Evolutionary conservation across 106 monocot genomes (phyloP), one percentile per base, ranked within the genome.

Genomic region (Xerophyta viscosa): DNA sequence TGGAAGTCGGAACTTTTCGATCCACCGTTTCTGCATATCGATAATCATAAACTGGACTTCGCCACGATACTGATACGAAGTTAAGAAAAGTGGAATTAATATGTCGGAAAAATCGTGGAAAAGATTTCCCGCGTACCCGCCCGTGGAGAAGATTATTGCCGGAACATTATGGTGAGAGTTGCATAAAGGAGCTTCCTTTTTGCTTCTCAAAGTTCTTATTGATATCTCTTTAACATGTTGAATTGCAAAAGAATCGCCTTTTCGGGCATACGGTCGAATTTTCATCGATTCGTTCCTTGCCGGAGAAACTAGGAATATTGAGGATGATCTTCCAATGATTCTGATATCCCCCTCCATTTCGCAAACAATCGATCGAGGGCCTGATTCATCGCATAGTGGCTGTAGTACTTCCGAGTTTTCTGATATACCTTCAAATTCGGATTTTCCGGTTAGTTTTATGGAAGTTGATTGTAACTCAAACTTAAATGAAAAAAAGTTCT

Each of bases 71-170:
- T 31, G 37, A 19, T 27, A 43, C 5, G 76, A 50, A n/a, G 76
- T 70, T 14, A 65, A 25, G 41, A 64, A 76, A 17, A 76, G 63
- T 6, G 69, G 76, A 52, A 76, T 25, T 1, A 70, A 0, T 33
- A 76, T 37, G 37, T 76, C 68, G 1, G 53, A 51, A 36, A 59
- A 60, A 33, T 64, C 76, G 31, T 76, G 76, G 64, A 64, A 76
- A 22, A 56, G 43, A 52, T 76, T 76, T 6, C 76, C 69, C 1
- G 22, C 17, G 25, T 63, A 70, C 14, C 69, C 69, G 6, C 58
- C 42, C 6, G 30, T 28, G 0, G 64, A 58, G 46, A 76, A 76
- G n/a, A 76, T 52, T 2, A 76, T 39, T 0, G 54, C 76, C 0
- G 69, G 57, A 28, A 63, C 19, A 13, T 30, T 33, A 45, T 69